Conservation (phyloP, 768 basidiomycete species). For the Hortiboletus flavorubellus region DNA sequence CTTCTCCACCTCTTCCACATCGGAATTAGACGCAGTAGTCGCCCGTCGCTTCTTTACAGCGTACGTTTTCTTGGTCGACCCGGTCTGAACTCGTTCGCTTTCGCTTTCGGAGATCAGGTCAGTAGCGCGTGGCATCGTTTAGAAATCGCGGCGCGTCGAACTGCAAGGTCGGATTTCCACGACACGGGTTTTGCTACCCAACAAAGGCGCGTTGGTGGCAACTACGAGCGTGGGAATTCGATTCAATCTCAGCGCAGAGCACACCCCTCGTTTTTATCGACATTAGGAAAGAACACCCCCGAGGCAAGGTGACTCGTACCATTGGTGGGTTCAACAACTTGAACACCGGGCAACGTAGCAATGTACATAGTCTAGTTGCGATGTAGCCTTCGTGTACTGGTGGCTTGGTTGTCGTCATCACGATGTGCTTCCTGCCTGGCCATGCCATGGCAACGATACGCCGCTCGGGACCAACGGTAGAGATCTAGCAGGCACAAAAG, state of each 20-base stretch:
- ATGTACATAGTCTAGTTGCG: neutral
- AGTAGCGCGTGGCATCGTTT: constrained; percentile 23
- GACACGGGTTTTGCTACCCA: constrained; percentile 2
- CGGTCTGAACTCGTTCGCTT: constrained; percentile 13
- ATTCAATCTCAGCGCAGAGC: constrained; percentile 11
- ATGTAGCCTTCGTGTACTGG: neutral
- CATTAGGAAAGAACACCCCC: constrained; percentile 16
- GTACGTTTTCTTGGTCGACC: constrained; percentile 28
- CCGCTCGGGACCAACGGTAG: too few species aligned
- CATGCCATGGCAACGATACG: constrained; percentile 6
- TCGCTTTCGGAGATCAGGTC: constrained; percentile 30
- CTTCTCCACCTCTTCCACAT: constrained; percentile 16
- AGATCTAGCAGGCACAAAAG: neutral
- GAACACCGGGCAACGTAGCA: neutral
- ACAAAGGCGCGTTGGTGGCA: constrained; percentile 26
- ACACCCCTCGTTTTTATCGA: neutral
- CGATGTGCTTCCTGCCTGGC: neutral
- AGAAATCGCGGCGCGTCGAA: constrained; percentile 12
- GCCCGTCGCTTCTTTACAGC: constrained; percentile 29
- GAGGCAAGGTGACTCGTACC: neutral
- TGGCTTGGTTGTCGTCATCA: neutral
- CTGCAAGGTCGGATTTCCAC: constrained; percentile 6
- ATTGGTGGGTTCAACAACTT: neutral
- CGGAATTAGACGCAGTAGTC: constrained; percentile 17
- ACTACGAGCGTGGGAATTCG: constrained; percentile 11